These are phyloP conservation scores for Gossypium bickii DNA, from an alignment of 345 rosid species.

Conservation along the genomic window DNA sequence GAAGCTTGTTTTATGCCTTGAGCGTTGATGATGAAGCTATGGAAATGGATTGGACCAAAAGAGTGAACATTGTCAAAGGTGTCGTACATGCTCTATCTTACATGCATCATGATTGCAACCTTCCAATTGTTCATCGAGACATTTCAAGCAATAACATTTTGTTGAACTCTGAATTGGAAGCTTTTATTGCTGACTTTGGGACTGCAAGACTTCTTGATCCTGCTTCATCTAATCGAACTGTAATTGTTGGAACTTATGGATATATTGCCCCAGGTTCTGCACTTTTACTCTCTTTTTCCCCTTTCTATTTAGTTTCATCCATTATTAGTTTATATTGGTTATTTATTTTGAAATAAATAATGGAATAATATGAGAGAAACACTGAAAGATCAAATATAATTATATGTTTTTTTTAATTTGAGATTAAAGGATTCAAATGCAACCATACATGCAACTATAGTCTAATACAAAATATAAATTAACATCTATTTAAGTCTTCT, in stretches of 20 bases:
- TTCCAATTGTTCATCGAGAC: constrained; percentile 17
- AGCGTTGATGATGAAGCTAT: background rate
- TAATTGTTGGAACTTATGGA: constrained; percentile 7
- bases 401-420: too few species aligned
- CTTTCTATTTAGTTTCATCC: background rate
- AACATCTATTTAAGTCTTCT: background rate
- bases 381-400: background rate
- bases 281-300: background rate
- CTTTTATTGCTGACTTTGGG: constrained; percentile 20
- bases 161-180: background rate
- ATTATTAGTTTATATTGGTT: background rate
- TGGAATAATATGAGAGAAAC: background rate
- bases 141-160: constrained; percentile 20
- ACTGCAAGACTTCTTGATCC: constrained; percentile 14
- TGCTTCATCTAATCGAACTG: background rate
- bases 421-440: background rate
- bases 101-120: constrained; percentile 18
- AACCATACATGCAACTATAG: too few species aligned
- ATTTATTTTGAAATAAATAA: background rate
- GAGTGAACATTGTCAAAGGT: constrained; percentile 14
- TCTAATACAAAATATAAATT: too few species aligned
- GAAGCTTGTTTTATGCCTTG: constrained; percentile 1
- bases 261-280: constrained; percentile 19
- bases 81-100: constrained; percentile 12
- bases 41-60: constrained; percentile 12